Evolutionary conservation across 2,329 filamentous ascomycete genomes (phyloP).

Genomic region (Emmonsiellopsis sp.): DNA sequence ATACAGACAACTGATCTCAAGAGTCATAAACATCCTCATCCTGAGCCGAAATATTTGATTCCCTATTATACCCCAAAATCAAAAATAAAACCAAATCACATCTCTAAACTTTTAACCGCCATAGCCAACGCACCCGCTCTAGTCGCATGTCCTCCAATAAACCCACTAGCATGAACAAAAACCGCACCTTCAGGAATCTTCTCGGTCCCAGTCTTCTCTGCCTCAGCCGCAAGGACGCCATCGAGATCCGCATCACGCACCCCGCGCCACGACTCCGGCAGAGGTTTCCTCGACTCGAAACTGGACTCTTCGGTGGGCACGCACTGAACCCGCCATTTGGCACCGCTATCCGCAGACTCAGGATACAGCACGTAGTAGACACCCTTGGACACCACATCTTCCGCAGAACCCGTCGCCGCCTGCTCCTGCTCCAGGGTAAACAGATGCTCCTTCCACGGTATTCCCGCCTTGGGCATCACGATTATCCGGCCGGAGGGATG

Average conservation of each 20-base stretch:
- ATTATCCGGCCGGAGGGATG: conserved; percentile 71
- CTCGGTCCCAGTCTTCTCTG: conserved; percentile 27
- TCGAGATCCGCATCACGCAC: conserved; percentile 80
- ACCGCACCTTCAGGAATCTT: conserved; percentile 52
- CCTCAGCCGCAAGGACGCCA: conserved; percentile 36
- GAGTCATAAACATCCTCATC: no score
- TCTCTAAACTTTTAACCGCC: conserved; percentile 45
- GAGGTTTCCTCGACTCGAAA: conserved; percentile 82
- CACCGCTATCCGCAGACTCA: conserved; percentile 62
- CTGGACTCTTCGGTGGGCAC: conserved; percentile 78
- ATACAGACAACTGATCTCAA: no score
- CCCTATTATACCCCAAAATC: background rate
- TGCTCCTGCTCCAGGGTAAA: conserved; percentile 68
- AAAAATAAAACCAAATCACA: background rate
- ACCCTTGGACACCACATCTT: conserved; percentile 34
- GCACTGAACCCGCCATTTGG: conserved; percentile 89
- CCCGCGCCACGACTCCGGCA: conserved; percentile 87
- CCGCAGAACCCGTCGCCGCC: background rate
- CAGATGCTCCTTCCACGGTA: conserved; percentile 94
- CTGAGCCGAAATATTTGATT: background rate
- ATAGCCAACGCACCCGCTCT: conserved; percentile 81
- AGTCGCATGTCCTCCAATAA: conserved; percentile 91
- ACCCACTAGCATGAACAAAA: conserved; percentile 89
- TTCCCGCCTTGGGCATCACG: conserved; percentile 63
- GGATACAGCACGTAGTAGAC: conserved; percentile 87